A percentile compares a stretch with the other conserved stretches of the same genome.
Conservation (phyloP, 1,139 yeast species). For the Torulaspora globosa region DNA sequence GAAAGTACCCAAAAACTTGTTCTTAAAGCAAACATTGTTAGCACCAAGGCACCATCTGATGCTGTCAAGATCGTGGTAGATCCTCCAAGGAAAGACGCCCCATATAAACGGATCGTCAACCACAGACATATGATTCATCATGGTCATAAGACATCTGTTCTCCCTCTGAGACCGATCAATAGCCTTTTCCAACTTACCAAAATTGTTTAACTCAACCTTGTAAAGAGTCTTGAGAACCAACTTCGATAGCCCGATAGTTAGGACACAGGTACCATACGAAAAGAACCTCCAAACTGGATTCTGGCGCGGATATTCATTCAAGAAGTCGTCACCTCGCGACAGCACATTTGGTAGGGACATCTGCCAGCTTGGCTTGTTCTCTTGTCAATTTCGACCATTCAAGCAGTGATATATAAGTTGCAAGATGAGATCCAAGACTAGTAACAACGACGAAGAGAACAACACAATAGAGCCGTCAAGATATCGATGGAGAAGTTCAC, state of each 20-base stretch:
- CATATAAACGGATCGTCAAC: slow-evolving; percentile 91
- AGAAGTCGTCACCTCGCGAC: slow-evolving; percentile 69
- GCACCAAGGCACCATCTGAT: slow-evolving; percentile 96
- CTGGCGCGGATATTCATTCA: slow-evolving; percentile 58
- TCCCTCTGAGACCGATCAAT: slow-evolving; percentile 58
- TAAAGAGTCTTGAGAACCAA: slow-evolving; percentile 57
- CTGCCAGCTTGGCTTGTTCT: background rate
- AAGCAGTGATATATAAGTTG: background rate
- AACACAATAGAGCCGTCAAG: background rate
- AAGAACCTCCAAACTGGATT: slow-evolving; percentile 59
- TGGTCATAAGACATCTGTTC: slow-evolving; percentile 70
- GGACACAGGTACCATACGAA: slow-evolving; percentile 65
- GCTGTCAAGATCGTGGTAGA: slow-evolving; percentile 57
- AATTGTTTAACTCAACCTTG: slow-evolving; percentile 56
- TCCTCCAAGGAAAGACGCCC: slow-evolving; percentile 77
- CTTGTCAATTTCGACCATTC: background rate
- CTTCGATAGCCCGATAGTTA: slow-evolving; percentile 65
- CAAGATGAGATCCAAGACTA: background rate
- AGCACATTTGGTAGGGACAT: slow-evolving; percentile 77
- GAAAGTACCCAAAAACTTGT: slow-evolving; percentile 50
- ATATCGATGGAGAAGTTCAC: slow-evolving; percentile 64
- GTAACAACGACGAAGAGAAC: background rate
- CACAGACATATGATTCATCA: slow-evolving; percentile 95
- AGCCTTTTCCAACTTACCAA: slow-evolving; percentile 63
- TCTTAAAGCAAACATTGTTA: slow-evolving; percentile 79